These are phyloP conservation scores for Penicillium ucsense DNA, from an alignment of 495 filamentous ascomycete species.

Conservation along the genomic window DNA sequence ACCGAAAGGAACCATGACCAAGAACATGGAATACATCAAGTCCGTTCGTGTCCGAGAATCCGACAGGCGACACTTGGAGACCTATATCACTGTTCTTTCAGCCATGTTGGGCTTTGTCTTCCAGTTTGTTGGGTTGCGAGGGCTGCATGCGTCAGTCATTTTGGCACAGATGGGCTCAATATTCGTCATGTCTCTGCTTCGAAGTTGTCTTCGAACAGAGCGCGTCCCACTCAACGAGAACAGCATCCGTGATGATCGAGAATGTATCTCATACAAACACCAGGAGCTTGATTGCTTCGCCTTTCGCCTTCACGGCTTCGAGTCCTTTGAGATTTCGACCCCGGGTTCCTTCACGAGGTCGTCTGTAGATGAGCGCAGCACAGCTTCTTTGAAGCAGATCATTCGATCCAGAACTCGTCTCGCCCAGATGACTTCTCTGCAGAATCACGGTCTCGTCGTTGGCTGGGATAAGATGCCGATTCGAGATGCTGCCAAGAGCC, in stretches of 20 bases:
- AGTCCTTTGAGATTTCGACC: slow-evolving; percentile 15
- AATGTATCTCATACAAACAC: slow-evolving; percentile 15
- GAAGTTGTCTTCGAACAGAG: slow-evolving; percentile 37
- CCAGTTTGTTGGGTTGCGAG: slow-evolving; percentile 43
- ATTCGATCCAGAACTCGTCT: slow-evolving; percentile 21
- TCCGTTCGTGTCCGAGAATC: slow-evolving; percentile 15
- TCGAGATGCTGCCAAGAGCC: slow-evolving; percentile 14
- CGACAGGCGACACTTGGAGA: neutral
- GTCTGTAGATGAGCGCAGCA: neutral
- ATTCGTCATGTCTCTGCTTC: slow-evolving; percentile 35
- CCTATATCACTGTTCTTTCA: slow-evolving; percentile 14
- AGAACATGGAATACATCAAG: slow-evolving; percentile 23
- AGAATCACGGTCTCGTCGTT: slow-evolving; percentile 3
- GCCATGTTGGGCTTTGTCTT: slow-evolving; percentile 38
- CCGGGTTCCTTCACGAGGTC: neutral
- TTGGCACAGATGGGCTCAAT: slow-evolving; percentile 37
- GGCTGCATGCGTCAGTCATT: slow-evolving; percentile 39
- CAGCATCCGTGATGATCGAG: slow-evolving; percentile 14
- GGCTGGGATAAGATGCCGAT: slow-evolving; percentile 28
- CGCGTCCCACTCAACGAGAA: slow-evolving; percentile 26
- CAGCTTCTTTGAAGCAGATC: neutral
- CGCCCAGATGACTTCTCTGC: slow-evolving; percentile 16
- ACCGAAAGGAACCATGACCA: slow-evolving; percentile 4
- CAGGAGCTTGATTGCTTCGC: slow-evolving; percentile 42
- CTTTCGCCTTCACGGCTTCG: slow-evolving; percentile 20